These are phyloP conservation scores for Dryas alaskensis DNA, from an alignment of 306 rosid species.

Conservation along the genomic window DNA sequence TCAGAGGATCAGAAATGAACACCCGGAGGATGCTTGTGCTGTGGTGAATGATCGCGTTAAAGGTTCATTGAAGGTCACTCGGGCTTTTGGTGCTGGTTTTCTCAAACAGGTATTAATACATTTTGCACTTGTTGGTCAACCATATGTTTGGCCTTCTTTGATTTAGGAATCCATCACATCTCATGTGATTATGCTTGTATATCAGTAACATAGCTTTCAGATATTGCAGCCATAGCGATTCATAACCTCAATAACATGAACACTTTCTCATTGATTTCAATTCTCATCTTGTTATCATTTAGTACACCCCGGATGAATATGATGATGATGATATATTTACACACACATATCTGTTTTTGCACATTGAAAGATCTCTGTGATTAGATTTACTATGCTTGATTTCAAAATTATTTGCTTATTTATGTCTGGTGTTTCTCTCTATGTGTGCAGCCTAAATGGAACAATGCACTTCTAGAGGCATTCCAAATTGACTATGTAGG, in stretches of 20 bases:
- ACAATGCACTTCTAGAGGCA: conserved; percentile 83
- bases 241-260: neutral
- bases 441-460: conserved; percentile 89
- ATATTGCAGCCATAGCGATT: neutral
- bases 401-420: conserved; percentile 1
- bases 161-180: neutral
- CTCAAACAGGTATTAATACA: conserved; percentile 76
- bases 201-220: neutral
- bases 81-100: conserved; percentile 97
- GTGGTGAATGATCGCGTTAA: conserved; percentile 87
- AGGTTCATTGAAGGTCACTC: conserved; percentile 92
- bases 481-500: conserved; percentile 92
- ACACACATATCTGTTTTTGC: neutral
- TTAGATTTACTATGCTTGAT: neutral
- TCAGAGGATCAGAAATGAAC: conserved; percentile 66
- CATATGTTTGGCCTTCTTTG: neutral
- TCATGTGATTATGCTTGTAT: neutral
- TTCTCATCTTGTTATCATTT: neutral
- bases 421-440: neutral
- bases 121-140: neutral
- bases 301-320: neutral
- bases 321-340: neutral
- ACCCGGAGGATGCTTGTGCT: conserved; percentile 82
- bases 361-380: neutral
- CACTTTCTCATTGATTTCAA: neutral